A percentile compares a stretch with the other conserved stretches of the same genome.
phyloP scores from a whole-genome alignment of 352 stramenopile species.

The Hyaloperonospora arabidopsidis region DNA sequence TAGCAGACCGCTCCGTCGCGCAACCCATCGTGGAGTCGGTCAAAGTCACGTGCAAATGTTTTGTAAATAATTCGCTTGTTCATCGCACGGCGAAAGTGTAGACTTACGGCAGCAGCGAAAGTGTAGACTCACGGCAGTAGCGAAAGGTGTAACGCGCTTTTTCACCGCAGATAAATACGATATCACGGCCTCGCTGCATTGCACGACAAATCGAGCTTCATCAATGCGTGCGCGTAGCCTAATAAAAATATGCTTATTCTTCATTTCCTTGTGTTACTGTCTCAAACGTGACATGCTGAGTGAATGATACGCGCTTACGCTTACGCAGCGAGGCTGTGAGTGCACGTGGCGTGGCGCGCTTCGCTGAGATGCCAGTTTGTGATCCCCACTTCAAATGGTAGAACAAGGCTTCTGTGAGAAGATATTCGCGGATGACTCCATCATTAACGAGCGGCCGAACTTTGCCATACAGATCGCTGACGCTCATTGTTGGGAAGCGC shows the following conservation, averaged over 20 bases:
- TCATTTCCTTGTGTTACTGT: slow-evolving; percentile 23
- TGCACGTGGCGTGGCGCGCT: slow-evolving; percentile 58
- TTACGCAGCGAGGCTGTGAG: slow-evolving; percentile 61
- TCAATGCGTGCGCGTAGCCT: no score
- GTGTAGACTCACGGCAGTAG: no score
- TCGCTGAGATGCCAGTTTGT: slow-evolving; percentile 44
- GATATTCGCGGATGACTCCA: slow-evolving; percentile 52
- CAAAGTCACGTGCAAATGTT: no score
- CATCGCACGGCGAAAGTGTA: no score
- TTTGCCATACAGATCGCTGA: slow-evolving; percentile 81
- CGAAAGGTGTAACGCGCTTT: no score
- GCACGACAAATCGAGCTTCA: no score
- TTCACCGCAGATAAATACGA: no score
- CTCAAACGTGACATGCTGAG: slow-evolving; percentile 81
- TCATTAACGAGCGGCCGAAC: slow-evolving; percentile 65
- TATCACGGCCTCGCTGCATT: no score
- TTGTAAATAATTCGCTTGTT: no score
- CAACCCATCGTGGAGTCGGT: no score
- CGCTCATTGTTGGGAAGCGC: slow-evolving; percentile 82
- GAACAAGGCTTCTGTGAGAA: slow-evolving; percentile 79
- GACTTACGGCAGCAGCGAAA: no score
- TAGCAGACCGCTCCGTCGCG: no score
- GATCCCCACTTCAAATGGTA: slow-evolving; percentile 82
- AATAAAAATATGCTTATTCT: not conserved
- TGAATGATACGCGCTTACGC: slow-evolving; percentile 84